These are phyloP conservation scores for Lodderomyces oxycetoniae DNA, from an alignment of 1,139 yeast species.

Conservation along the genomic window DNA sequence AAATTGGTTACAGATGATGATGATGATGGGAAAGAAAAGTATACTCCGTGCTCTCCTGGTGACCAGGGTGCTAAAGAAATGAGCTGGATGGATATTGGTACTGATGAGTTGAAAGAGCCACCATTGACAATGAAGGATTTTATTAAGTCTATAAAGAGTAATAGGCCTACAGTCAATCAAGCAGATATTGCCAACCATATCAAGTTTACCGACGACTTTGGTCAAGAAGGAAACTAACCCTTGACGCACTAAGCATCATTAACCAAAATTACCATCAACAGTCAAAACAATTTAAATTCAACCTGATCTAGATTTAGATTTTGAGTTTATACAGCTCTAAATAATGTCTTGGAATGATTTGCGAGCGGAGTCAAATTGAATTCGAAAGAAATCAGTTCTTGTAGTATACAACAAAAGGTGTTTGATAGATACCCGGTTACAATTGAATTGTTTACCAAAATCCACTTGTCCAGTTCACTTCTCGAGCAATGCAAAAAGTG, in stretches of 20 bases:
- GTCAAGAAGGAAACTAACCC: conserved; percentile 92
- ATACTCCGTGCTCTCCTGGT: conserved; percentile 97
- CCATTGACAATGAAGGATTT: conserved; percentile 87
- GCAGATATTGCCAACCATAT: conserved; percentile 77
- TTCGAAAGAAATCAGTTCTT: no score
- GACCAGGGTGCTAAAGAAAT: conserved; percentile 79
- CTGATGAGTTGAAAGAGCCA: conserved; percentile 88
- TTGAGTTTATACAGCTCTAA: no score
- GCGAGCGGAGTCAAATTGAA: no score
- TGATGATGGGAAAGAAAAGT: conserved; percentile 33
- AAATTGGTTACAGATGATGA: conserved; percentile 45
- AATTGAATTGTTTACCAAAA: no score
- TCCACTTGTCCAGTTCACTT: no score
- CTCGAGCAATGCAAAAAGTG: no score
- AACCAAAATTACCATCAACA: neutral
- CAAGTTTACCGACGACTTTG: conserved; percentile 89
- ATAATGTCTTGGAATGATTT: no score
- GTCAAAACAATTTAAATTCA: no score
- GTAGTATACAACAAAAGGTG: no score
- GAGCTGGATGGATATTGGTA: conserved; percentile 89
- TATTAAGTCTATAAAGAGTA: conserved; percentile 83
- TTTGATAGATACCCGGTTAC: no score
- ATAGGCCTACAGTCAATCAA: conserved; percentile 91
- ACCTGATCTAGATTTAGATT: no score
- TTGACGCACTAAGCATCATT: no score